Conservation (phyloP, 805 yeast species). For the Tetrapisispora phaffii region DNA sequence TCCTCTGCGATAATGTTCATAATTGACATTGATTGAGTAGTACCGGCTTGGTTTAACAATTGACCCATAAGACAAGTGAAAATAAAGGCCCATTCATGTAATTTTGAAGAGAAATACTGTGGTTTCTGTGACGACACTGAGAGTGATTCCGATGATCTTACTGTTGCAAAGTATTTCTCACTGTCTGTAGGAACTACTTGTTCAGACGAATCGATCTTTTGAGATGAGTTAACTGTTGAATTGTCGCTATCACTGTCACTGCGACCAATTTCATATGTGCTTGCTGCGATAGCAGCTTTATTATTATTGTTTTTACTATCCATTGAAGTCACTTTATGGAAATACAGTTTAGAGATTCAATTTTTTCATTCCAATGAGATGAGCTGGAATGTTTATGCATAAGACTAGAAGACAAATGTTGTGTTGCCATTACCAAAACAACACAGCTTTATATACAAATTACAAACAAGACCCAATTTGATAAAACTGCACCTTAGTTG, state of each 20-base stretch:
- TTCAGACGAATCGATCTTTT: too few relatives aligned
- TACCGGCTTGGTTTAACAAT: conserved; percentile 33
- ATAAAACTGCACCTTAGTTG: too few relatives aligned
- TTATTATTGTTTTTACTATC: too few relatives aligned
- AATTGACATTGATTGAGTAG: conserved; percentile 32
- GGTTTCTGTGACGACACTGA: conserved; percentile 12
- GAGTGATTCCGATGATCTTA: background rate
- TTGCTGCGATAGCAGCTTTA: background rate
- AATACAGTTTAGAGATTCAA: too few relatives aligned
- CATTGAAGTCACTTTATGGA: too few relatives aligned
- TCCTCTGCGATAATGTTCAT: conserved; percentile 28
- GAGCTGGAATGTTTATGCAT: too few relatives aligned
- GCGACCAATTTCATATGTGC: background rate
- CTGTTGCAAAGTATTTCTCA: background rate
- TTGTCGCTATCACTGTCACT: background rate
- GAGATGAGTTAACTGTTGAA: background rate
- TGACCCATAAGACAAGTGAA: conserved; percentile 30
- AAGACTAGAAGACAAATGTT: too few relatives aligned
- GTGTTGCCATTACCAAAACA: too few relatives aligned
- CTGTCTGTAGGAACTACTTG: too few relatives aligned
- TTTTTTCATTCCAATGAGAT: too few relatives aligned
- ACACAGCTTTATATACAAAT: too few relatives aligned
- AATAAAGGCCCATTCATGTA: conserved; percentile 24
- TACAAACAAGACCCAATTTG: too few relatives aligned
- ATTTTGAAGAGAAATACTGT: conserved; percentile 10